phyloP scores from a whole-genome alignment of 1,139 yeast species.

The Suhomyces wounanorum region DNA sequence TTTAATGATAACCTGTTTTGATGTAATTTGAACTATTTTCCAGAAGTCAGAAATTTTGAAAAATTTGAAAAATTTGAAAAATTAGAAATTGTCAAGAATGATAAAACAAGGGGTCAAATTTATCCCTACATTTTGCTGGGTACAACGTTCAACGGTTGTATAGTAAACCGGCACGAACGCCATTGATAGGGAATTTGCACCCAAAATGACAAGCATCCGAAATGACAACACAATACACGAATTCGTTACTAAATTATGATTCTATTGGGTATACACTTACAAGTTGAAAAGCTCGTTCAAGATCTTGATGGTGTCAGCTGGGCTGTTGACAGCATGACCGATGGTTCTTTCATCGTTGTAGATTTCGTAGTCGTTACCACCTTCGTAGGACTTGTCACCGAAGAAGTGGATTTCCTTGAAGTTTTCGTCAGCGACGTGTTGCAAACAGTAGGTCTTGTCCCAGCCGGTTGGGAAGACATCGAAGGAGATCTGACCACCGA shows the following conservation, averaged over 20 bases:
- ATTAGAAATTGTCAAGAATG: too few relatives aligned
- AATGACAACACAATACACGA: background rate
- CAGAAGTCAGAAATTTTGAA: too few relatives aligned
- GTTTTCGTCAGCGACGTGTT: constrained; percentile 83
- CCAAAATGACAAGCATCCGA: background rate
- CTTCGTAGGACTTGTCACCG: constrained; percentile 96
- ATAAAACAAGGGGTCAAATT: too few relatives aligned
- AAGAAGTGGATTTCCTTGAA: constrained; percentile 92
- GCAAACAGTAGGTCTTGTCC: constrained; percentile 98
- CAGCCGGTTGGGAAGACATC: constrained; percentile 99
- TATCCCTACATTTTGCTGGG: too few relatives aligned
- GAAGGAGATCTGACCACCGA: constrained; percentile 98
- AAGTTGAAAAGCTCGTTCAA: constrained; percentile 76
- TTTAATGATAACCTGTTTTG: too few relatives aligned
- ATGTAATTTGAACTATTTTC: too few relatives aligned
- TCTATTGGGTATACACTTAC: constrained; percentile 17
- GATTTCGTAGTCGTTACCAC: constrained; percentile 98
- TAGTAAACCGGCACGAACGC: too few relatives aligned
- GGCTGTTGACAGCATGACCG: constrained; percentile 90
- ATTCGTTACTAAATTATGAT: background rate
- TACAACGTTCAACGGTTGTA: background rate
- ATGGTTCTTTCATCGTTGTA: constrained; percentile 87
- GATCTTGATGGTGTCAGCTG: constrained; percentile 83
- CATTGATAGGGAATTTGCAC: background rate
- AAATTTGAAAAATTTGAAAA: too few relatives aligned